Evolutionary conservation across 345 rosid species (phyloP).

Genomic region (Lenwebbia sp.): DNA sequence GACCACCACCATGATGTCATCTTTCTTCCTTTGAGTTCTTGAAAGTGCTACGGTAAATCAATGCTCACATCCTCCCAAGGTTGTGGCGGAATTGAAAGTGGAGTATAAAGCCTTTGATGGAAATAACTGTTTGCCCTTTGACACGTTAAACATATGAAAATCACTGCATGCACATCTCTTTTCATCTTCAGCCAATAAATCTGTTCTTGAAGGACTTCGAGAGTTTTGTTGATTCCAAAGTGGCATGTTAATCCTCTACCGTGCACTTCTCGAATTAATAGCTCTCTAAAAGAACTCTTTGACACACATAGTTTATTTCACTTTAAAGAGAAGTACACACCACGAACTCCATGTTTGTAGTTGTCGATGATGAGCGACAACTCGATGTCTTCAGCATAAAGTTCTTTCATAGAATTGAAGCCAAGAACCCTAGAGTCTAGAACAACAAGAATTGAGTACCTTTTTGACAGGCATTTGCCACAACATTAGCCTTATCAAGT

Average conservation of each 20-base stretch:
- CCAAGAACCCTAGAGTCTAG: not conserved
- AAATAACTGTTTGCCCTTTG: not conserved
- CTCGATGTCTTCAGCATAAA: not conserved
- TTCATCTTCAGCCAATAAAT: not conserved
- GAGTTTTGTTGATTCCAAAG: not conserved
- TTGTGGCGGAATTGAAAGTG: not conserved
- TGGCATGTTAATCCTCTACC: not conserved
- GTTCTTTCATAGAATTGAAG: not conserved
- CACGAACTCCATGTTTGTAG: not conserved
- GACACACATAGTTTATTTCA: not conserved
- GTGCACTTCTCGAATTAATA: not conserved
- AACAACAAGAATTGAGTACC: not conserved
- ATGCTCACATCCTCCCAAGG: not conserved
- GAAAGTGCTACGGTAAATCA: not conserved
- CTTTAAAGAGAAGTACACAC: not conserved
- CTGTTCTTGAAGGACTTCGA: not conserved
- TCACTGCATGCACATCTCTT: not conserved
- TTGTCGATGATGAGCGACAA: not conserved
- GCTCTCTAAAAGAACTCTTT: not conserved
- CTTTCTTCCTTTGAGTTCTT: not conserved
- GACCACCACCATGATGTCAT: not conserved
- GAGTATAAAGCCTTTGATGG: not conserved
- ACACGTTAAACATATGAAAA: not conserved
- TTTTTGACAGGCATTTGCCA: not conserved
- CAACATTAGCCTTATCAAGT: not conserved